phyloP scores from a whole-genome alignment of 2,329 filamentous ascomycete genomes.

The Ophiostoma australiae region DNA sequence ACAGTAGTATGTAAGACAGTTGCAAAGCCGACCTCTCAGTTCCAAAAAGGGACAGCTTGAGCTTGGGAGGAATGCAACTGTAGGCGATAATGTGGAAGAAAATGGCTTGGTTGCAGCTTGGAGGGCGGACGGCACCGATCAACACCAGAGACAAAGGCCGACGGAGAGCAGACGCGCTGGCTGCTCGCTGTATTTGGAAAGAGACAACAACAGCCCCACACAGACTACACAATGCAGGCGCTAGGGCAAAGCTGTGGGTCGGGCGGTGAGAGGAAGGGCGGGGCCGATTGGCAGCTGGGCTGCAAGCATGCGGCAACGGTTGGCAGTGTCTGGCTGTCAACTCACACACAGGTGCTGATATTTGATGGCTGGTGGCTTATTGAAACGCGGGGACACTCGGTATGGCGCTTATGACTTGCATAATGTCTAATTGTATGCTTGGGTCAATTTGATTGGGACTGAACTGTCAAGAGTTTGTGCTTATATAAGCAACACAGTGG shows the following conservation, averaged over 20 bases:
- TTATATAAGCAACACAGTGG: background rate
- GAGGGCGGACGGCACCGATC: background rate
- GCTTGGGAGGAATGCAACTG: background rate
- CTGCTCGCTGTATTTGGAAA: background rate
- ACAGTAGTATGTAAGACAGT: background rate
- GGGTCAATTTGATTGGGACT: background rate
- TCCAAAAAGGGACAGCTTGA: background rate
- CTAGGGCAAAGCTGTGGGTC: constrained; percentile 13
- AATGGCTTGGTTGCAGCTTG: background rate
- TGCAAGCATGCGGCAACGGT: background rate
- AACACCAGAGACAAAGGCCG: background rate
- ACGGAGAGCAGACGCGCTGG: background rate
- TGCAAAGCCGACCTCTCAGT: background rate
- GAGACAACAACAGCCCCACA: background rate
- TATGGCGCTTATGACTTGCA: background rate
- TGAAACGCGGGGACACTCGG: background rate
- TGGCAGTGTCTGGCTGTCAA: background rate
- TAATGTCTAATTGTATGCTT: background rate
- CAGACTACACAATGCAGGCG: constrained; percentile 4
- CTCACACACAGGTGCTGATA: background rate
- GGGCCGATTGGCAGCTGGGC: background rate
- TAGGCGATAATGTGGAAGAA: background rate
- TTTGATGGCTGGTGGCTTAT: background rate
- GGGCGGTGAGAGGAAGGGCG: background rate
- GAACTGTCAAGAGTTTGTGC: background rate